Evolutionary conservation across 352 stramenopile genomes (phyloP), one percentile per base, ranked within the genome.

Genomic region (Lagenidium giganteum): DNA sequence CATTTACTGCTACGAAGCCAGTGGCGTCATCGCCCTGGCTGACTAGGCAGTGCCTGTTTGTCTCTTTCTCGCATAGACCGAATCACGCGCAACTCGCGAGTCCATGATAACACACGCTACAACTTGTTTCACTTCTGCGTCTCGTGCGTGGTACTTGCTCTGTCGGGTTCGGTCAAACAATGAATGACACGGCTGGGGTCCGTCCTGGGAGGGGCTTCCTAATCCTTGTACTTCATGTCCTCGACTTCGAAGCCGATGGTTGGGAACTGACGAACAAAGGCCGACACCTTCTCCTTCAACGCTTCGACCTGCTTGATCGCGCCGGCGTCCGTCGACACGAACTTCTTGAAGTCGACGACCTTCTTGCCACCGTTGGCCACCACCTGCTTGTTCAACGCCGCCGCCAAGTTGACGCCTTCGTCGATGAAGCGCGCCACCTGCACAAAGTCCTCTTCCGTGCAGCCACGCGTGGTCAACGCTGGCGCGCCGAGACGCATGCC

Each of bases 401-500:
- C 51, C 21, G 96, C 91, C 64, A 99, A 96, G 20, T 77, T 71
- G 21, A 99, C 95, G 8, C 91, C 95, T 29, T 92, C 70, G 65
- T 99, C 93, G 48, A 99, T 95, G 64, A 97, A 98, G 26, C 88
- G 78, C 40, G 93, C 96, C 22, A 99, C 93, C 55, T 90, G 70
- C 22, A 84, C 78, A 67, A 98, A 98, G 61, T 98, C 93, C 22
- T 97, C 89, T 57, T 98, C 94, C 4, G 77, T 93, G 51, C 97
- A 97, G 16, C 95, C 96, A 38, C 96, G 86, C 23, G 94, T 96
- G 13, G 95, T 98, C 29, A 99, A 63, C 32, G 96, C 95, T 9
- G 95, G 95, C 17, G 95, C 88, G 47, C 96, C 96, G 36, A 99
- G 94, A 46, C 96, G 94, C 54, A 99, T 97, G 4, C 96, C 96